A percentile compares a stretch with the other conserved stretches of the same genome.
phyloP scores from a whole-genome alignment of 2,329 filamentous ascomycete genomes.

The Coleophoma crateriformis region DNA sequence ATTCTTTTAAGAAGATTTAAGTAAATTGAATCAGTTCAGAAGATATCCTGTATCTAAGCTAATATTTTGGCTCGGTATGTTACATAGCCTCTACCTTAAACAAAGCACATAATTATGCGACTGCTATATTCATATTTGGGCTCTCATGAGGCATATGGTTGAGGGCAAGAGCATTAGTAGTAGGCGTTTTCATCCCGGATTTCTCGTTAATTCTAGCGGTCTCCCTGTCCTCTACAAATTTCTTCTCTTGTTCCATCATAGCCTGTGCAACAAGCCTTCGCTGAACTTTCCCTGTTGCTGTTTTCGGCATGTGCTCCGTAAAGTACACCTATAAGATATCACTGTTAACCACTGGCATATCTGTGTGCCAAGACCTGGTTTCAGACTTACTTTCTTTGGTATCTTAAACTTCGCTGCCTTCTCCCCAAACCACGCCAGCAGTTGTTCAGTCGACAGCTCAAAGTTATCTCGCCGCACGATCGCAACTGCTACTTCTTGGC shows the following conservation, averaged over 20 bases:
- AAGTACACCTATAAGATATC: conserved; percentile 51
- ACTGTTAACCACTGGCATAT: not conserved
- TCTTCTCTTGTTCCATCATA: conserved; percentile 63
- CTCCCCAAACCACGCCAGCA: conserved; percentile 60
- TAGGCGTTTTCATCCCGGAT: too few relatives aligned
- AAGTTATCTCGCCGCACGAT: conserved; percentile 62
- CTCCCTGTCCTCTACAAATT: not conserved
- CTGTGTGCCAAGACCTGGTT: too few relatives aligned
- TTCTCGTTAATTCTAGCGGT: too few relatives aligned
- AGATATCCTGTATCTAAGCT: too few relatives aligned
- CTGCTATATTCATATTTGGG: too few relatives aligned
- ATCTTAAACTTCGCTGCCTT: conserved; percentile 75
- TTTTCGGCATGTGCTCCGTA: conserved; percentile 76
- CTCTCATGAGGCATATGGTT: too few relatives aligned
- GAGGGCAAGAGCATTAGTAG: too few relatives aligned
- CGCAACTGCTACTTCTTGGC: conserved; percentile 71
- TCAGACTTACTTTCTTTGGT: conserved; percentile 60
- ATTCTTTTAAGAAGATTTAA: too few relatives aligned
- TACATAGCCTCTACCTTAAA: too few relatives aligned
- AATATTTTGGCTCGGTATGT: too few relatives aligned
- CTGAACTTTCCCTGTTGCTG: conserved; percentile 82
- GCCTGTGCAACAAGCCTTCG: conserved; percentile 72
- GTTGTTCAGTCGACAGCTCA: conserved; percentile 45
- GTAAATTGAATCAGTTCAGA: too few relatives aligned
- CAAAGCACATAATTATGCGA: too few relatives aligned